Evolutionary conservation across 1,284 basidiomycete species (phyloP).

Genomic region (Paramarasmius palmivorus): DNA sequence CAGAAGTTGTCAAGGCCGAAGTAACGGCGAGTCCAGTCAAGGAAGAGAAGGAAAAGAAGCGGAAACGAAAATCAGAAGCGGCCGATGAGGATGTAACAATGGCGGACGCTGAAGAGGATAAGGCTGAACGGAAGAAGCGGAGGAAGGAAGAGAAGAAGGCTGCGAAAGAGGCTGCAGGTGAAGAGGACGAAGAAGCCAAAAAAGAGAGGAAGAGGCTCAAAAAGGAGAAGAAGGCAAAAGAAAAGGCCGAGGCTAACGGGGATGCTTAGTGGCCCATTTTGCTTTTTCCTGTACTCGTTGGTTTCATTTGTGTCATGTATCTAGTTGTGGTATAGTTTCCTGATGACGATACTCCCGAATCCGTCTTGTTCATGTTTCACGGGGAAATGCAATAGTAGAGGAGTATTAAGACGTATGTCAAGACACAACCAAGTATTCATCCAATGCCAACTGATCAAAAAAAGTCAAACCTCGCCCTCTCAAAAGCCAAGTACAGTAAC

Average conservation of each 20-base stretch:
- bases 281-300: neutral
- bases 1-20: slow-evolving; percentile 22
- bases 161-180: slow-evolving; percentile 37
- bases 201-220: slow-evolving; percentile 62
- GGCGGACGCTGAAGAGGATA: slow-evolving; percentile 38
- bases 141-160: slow-evolving; percentile 61
- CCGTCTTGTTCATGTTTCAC: too few species aligned
- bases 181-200: slow-evolving; percentile 64
- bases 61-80: slow-evolving; percentile 71
- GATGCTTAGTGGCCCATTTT: neutral
- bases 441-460: too few species aligned
- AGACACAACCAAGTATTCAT: too few species aligned
- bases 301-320: neutral
- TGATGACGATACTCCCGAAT: too few species aligned
- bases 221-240: slow-evolving; percentile 71
- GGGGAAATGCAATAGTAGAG: too few species aligned
- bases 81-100: slow-evolving; percentile 45
- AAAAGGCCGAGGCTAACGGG: slow-evolving; percentile 32
- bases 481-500: too few species aligned
- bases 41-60: slow-evolving; percentile 71
- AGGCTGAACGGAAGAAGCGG: slow-evolving; percentile 47
- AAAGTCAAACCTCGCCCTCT: too few species aligned
- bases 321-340: too few species aligned
- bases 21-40: slow-evolving; percentile 42
- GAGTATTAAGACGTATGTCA: too few species aligned